Evolutionary conservation across 108 stramenopile species (phyloP), one percentile per base, ranked within the genome.

Genomic region (Discostella pseudostelligera): DNA sequence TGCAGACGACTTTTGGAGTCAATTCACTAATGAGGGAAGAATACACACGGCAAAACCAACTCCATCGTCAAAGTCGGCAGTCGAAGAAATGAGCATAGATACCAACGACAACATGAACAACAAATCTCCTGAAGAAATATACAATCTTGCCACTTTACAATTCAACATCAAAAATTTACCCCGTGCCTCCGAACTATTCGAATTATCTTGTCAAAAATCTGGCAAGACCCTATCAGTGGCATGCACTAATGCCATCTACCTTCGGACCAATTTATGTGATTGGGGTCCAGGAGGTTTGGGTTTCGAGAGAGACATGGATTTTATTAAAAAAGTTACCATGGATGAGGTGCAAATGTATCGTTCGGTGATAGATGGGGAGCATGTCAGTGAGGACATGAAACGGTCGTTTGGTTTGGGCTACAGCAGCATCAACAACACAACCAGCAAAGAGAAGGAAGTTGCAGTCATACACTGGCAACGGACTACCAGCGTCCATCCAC

Each of bases 181-280:
- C 61, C 45, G 74, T 22, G 87, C 86, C 63, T 85, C 87, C 16
- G 80, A 86, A 68, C 46, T 85, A 11, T 92, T 89, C 70, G 86
- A 92, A 63, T 17, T 83, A 44, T 85, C 85, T 20, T 92, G 91
- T 64, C 62, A 74, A 39, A 73, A 80, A 61, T 89, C 88, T 0
- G 56, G 78, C 53, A 20, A 62, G 5, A 29, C 39, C 25, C 53
- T 92, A 1, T 82, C 74, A 7, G 77, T 80, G 14, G 70, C 87
- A 14, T 92, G 91, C 51, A 74, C 79, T 21, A 92, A 89, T 76
- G 91, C 88, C 8, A 73, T 88, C 6, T 92, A 89, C 53, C 83
- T 88, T 39, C 71, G 91, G 10, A 87, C 60, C 44, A 83, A 83
- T 76, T 68, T 92, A 24, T 72, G 84, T 58, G 87, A 89, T 64